These are phyloP conservation scores for Exophiala mesophila DNA, from an alignment of 2,329 filamentous ascomycete species.

Conservation along the genomic window DNA sequence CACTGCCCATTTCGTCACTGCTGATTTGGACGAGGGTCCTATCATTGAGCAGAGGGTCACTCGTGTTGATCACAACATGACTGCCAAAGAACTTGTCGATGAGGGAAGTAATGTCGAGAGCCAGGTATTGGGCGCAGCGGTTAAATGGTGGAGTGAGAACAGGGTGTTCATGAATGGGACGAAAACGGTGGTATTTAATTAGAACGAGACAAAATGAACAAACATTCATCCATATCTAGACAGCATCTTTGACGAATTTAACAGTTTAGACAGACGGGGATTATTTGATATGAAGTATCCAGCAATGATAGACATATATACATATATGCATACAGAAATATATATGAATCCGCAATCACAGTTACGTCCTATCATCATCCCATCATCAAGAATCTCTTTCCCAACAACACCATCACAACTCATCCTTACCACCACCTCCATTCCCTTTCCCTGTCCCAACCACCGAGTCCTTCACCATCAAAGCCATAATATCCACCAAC, in stretches of 20 bases:
- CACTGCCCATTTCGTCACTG: conserved; percentile 80
- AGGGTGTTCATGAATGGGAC: conserved; percentile 71
- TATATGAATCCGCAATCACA: too few species aligned
- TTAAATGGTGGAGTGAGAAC: conserved; percentile 78
- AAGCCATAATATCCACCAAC: conserved; percentile 29
- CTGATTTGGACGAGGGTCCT: conserved; percentile 77
- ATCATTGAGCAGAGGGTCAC: conserved; percentile 83
- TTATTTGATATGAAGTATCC: too few species aligned
- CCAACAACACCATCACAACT: too few species aligned
- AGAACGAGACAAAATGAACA: too few species aligned
- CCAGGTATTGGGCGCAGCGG: conserved; percentile 72
- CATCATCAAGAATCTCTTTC: too few species aligned
- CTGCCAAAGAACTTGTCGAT: conserved; percentile 68
- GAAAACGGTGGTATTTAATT: conserved; percentile 74
- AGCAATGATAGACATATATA: too few species aligned
- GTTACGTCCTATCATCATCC: too few species aligned
- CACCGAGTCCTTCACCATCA: conserved; percentile 27
- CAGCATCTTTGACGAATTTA: too few species aligned
- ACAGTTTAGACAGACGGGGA: too few species aligned
- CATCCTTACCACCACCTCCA: conserved; percentile 12
- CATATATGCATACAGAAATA: too few species aligned
- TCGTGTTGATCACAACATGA: conserved; percentile 71
- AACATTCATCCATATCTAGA: too few species aligned
- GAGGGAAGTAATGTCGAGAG: conserved; percentile 81
- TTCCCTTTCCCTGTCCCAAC: conserved; percentile 1